Evolutionary conservation across 179 eudicot genomes (phyloP).

Genomic region (Heliamphora pulchella): DNA sequence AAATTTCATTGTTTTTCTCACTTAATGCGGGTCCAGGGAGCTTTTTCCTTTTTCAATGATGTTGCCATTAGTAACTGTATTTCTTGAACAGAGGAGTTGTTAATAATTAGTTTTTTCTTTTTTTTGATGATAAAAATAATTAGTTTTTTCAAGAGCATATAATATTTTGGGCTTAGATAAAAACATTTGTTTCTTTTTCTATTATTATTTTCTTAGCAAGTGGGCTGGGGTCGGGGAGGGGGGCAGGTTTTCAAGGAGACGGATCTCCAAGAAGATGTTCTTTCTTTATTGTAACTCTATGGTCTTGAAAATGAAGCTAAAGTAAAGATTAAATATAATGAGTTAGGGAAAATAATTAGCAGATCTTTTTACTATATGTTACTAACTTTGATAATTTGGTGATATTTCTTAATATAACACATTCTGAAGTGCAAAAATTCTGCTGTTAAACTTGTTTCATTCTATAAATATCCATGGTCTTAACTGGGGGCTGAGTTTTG

Average conservation of each 20-base stretch:
- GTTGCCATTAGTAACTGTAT: background rate
- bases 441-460: background rate
- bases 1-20: background rate
- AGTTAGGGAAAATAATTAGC: background rate
- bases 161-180: background rate
- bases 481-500: background rate
- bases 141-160: background rate
- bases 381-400: background rate
- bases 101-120: no score
- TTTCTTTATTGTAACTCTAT: background rate
- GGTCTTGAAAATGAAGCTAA: background rate
- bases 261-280: background rate
- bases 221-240: background rate
- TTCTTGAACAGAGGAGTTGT: background rate
- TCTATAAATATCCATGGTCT: background rate
- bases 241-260: background rate
- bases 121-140: no score
- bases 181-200: background rate
- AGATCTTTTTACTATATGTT: background rate
- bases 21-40: background rate
- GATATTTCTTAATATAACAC: background rate
- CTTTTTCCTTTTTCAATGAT: background rate
- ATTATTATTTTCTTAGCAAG: background rate
- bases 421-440: background rate
- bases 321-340: background rate